Evolutionary conservation across 176 grass and related monocot species (phyloP).

Genomic region (Lolium perenne): DNA sequence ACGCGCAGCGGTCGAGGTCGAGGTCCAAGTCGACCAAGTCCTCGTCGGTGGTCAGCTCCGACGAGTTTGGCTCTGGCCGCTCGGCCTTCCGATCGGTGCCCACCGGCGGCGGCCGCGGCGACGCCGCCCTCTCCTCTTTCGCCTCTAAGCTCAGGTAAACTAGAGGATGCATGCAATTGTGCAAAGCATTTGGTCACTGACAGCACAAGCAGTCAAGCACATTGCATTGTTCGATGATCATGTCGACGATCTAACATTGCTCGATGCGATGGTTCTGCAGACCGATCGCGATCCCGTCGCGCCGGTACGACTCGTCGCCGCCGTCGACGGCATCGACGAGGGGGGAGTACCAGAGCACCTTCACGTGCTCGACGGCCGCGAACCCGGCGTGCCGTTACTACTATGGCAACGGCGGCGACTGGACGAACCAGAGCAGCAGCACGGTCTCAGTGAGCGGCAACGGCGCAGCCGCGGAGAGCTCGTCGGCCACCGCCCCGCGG

Average conservation of each 20-base stretch:
- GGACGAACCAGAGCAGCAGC: constrained; percentile 42
- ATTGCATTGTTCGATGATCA: not conserved
- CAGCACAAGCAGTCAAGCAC: not conserved
- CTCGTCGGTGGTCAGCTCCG: constrained; percentile 67
- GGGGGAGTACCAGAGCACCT: constrained; percentile 53
- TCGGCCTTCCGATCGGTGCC: constrained; percentile 30
- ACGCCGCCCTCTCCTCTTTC: constrained; percentile 70
- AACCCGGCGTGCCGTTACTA: constrained; percentile 56
- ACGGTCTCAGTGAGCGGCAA: not conserved
- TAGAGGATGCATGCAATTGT: not conserved
- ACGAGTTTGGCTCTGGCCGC: constrained; percentile 43
- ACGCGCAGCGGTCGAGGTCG: constrained; percentile 58
- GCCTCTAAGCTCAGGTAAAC: constrained; percentile 81
- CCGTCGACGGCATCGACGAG: constrained; percentile 54
- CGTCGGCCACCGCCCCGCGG: not conserved
- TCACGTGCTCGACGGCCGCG: constrained; percentile 43
- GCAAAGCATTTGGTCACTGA: constrained; percentile 15
- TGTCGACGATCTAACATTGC: not conserved
- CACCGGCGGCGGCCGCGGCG: constrained; percentile 27
- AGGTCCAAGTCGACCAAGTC: constrained; percentile 77
- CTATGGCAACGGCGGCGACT: constrained; percentile 33
- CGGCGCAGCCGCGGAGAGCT: not conserved
- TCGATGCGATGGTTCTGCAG: constrained; percentile 40
- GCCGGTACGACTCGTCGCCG: constrained; percentile 61
- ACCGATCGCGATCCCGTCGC: constrained; percentile 69